phyloP scores from a whole-genome alignment of 129 eudicot genomes.

The Rutidosis leptorrhynchoides region DNA sequence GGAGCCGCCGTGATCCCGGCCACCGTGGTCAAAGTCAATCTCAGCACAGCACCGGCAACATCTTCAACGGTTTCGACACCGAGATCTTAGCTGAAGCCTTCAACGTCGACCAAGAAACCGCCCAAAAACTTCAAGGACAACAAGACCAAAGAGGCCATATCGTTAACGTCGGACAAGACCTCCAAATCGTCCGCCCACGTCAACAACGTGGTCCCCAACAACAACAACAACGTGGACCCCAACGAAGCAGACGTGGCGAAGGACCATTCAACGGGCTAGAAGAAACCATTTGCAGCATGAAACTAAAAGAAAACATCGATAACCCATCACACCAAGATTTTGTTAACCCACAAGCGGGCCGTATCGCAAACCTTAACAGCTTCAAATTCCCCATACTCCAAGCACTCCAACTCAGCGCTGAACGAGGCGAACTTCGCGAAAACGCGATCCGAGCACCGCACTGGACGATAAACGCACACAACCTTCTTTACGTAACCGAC shows the following conservation, averaged over 20 bases:
- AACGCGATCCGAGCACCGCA: conserved; percentile 61
- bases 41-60: conserved; percentile 32
- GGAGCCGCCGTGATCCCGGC: background rate
- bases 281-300: conserved; percentile 60
- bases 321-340: conserved; percentile 51
- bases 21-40: conserved; percentile 7
- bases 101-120: conserved; percentile 48
- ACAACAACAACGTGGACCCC: background rate
- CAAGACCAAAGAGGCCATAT: conserved; percentile 60
- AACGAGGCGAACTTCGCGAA: conserved; percentile 51
- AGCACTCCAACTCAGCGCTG: conserved; percentile 50
- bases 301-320: conserved; percentile 44
- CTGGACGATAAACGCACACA: conserved; percentile 63
- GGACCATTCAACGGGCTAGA: conserved; percentile 40
- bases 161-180: conserved; percentile 33
- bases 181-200: conserved; percentile 50
- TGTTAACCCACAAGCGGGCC: conserved; percentile 58
- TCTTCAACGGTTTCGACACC: conserved; percentile 47
- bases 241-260: background rate
- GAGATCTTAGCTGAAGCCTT: conserved; percentile 44
- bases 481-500: conserved; percentile 41
- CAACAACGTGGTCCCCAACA: conserved; percentile 14
- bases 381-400: conserved; percentile 58
- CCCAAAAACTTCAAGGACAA: conserved; percentile 48
- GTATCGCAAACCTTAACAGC: conserved; percentile 52